phyloP scores from a whole-genome alignment of 2,329 filamentous ascomycete species.

The Penicillium oxalicum region DNA sequence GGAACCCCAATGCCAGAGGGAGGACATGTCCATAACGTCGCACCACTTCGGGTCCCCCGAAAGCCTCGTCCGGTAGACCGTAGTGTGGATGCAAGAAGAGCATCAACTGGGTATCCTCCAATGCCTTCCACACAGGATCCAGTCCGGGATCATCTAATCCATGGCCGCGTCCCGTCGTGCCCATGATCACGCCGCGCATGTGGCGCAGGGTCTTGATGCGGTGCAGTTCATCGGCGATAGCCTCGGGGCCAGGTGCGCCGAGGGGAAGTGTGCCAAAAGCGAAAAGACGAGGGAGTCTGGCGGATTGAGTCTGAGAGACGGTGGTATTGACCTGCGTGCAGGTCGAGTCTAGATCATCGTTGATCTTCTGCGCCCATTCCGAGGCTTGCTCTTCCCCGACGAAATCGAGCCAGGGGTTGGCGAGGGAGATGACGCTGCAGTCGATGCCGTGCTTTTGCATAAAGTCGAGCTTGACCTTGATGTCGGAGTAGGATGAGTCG shows the following conservation, averaged over 20 bases:
- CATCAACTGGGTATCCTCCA: slow-evolving; percentile 59
- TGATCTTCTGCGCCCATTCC: slow-evolving; percentile 61
- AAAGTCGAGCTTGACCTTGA: slow-evolving; percentile 73
- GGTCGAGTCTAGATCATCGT: slow-evolving; percentile 68
- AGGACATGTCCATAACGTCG: slow-evolving; percentile 81
- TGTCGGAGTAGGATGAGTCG: slow-evolving; percentile 74
- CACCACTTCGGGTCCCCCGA: slow-evolving; percentile 65
- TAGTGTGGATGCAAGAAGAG: slow-evolving; percentile 92
- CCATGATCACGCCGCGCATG: slow-evolving; percentile 81
- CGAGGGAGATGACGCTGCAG: slow-evolving; percentile 78
- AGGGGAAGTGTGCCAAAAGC: slow-evolving; percentile 80
- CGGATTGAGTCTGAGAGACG: neutral
- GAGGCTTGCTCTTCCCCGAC: slow-evolving; percentile 57
- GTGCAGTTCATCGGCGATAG: slow-evolving; percentile 57
- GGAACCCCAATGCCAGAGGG: slow-evolving; percentile 78
- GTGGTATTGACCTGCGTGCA: slow-evolving; percentile 49
- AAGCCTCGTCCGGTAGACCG: slow-evolving; percentile 73
- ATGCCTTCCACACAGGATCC: slow-evolving; percentile 63
- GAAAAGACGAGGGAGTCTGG: slow-evolving; percentile 53
- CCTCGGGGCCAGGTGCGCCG: slow-evolving; percentile 56
- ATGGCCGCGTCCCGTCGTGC: slow-evolving; percentile 71
- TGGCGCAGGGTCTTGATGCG: slow-evolving; percentile 57
- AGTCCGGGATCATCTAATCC: slow-evolving; percentile 74
- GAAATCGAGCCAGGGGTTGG: slow-evolving; percentile 94
- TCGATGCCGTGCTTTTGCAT: slow-evolving; percentile 81